Evolutionary conservation across 2,329 filamentous ascomycete species (phyloP).

Genomic region (Lecanosticta acicola): DNA sequence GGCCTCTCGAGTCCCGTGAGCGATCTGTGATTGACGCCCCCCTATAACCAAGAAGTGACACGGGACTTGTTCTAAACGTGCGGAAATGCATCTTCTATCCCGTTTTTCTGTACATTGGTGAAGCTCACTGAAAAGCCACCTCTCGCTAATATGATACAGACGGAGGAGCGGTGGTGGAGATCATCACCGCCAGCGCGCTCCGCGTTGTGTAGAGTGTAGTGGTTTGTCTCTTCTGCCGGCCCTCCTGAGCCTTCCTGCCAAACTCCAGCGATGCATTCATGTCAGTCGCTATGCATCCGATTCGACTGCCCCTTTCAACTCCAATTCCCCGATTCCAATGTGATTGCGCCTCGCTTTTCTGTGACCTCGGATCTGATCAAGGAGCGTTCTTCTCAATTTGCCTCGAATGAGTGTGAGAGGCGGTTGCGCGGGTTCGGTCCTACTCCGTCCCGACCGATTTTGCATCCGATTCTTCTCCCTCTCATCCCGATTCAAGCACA

Average conservation of each 20-base stretch:
- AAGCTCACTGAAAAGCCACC: not conserved
- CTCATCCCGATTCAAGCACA: slow-evolving; percentile 12
- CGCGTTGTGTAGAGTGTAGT: not conserved
- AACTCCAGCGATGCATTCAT: not conserved
- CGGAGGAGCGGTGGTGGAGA: too few species aligned
- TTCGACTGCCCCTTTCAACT: not conserved
- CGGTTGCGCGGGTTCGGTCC: too few species aligned
- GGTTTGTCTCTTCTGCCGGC: not conserved
- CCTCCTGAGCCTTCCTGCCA: not conserved
- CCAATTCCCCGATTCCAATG: not conserved
- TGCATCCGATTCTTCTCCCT: not conserved
- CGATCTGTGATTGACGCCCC: too few species aligned
- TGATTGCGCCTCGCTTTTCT: not conserved
- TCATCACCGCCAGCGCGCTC: too few species aligned
- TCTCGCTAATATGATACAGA: too few species aligned
- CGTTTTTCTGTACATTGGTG: not conserved
- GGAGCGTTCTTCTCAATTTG: too few species aligned
- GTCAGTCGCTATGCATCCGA: slow-evolving; percentile 2
- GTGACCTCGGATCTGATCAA: too few species aligned
- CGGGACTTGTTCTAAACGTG: too few species aligned
- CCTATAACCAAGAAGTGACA: too few species aligned
- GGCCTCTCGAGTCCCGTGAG: too few species aligned
- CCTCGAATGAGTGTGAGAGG: too few species aligned
- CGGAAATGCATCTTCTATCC: too few species aligned
- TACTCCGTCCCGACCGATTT: not conserved